These are phyloP conservation scores for Phoma sp. DNA, from an alignment of 2,329 filamentous ascomycete genomes.

Conservation along the genomic window DNA sequence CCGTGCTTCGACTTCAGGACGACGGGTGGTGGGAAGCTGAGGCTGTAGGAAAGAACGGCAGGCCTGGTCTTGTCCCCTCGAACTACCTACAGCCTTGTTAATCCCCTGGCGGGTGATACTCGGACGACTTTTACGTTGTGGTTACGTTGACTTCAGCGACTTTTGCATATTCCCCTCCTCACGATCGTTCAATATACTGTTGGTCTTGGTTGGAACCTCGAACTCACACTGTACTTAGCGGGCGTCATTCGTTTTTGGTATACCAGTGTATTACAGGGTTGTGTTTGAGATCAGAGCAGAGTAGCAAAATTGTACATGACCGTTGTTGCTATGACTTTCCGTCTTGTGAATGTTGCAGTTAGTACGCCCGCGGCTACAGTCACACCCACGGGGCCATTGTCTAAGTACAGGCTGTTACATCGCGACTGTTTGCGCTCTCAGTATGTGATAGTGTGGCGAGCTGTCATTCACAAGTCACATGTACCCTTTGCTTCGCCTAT, in stretches of 20 bases:
- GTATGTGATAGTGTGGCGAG: not conserved
- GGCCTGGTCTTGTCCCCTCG: conserved; percentile 68
- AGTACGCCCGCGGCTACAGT: no score
- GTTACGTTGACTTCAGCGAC: not conserved
- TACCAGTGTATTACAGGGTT: conserved; percentile 7
- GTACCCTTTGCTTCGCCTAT: not conserved
- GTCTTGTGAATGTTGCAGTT: no score
- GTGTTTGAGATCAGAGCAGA: not conserved
- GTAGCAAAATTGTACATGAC: not conserved
- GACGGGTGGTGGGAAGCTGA: conserved; percentile 99
- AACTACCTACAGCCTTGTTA: conserved; percentile 70
- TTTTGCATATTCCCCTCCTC: conserved; percentile 3
- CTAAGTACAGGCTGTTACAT: no score
- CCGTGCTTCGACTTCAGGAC: conserved; percentile 88
- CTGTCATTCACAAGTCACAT: not conserved
- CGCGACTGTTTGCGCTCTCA: not conserved
- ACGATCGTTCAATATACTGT: conserved; percentile 1
- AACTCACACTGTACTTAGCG: conserved; percentile 11
- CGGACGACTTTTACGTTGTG: not conserved
- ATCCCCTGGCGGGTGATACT: not conserved
- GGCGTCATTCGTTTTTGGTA: conserved; percentile 20
- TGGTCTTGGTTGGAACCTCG: not conserved
- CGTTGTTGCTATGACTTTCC: not conserved
- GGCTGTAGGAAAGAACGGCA: conserved; percentile 70
- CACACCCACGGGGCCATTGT: no score